Base-by-base conservation (phyloP, 2,329 filamentous ascomycete genomes). In the Spiromastix sp. region DNA sequence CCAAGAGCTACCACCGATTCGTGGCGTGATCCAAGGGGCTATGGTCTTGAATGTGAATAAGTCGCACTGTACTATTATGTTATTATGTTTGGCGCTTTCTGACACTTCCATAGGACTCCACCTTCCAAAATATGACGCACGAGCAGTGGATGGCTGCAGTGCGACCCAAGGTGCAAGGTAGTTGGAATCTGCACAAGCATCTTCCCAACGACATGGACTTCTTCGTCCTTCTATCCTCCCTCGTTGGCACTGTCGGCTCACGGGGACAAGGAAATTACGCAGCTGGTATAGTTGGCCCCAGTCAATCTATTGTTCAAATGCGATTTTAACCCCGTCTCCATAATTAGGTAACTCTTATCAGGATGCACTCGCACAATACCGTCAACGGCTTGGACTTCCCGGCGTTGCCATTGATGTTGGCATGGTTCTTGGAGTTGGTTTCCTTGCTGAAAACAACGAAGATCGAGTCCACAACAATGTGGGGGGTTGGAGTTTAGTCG, bases 121-220 rank as follows among this genome's bases (percentile, higher is more conserved):
- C 67, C 0, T 72, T 72, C 37, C 55, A 63, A 15, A 63, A 63
- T 41, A 73, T 75, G 70, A 56, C 54, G 0, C 61, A 58, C 37
- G 49, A 54, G 1, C 55, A 65, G 34, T 75, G 70, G 65, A 40
- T 44, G 3, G 42, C 54, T 3, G 63, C 63, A 2, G 54, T 68
- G 12, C 48, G 41, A 0, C 69, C 72, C 32, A 77, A 77, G 51
- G 63, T 66, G 0, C 29, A 56, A 0, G 73, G 72, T 2, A 65
- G 69, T 0, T 56, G 52, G 49, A 70, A 73, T 31, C 59, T 77
- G 2, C 60, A 71, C 36, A 40, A 57, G 10, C 48, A 51, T 9
- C 50, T 69, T 7, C n/a, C 16, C 4, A 2, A 11, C n/a, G 3
- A 16, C 18, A 17, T 37, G n/a, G 34, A 38, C 22, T 39, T 39